Percentiles rank a stretch among this genome's conserved stretches.
These are phyloP conservation scores for Pyricularia pennisetigena DNA, from an alignment of 2,329 filamentous ascomycete genomes.

Conservation along the genomic window DNA sequence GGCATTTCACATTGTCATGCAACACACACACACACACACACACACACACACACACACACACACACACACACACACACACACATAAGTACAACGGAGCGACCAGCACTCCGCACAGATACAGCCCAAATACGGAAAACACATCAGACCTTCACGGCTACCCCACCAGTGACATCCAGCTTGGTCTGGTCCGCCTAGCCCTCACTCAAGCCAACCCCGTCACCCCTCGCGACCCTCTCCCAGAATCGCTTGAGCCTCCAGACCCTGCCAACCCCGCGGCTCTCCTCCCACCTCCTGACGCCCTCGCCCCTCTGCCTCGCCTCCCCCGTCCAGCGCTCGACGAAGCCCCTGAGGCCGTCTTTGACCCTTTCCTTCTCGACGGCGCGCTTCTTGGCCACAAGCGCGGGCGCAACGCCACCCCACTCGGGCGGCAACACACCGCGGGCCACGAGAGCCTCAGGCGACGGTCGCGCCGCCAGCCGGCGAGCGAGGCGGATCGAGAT, in stretches of 20 bases:
- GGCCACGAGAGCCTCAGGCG: constrained; percentile 48
- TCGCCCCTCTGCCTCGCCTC: constrained; percentile 41
- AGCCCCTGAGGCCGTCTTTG: constrained; percentile 55
- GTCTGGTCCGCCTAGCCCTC: not conserved
- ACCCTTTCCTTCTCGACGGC: constrained; percentile 57
- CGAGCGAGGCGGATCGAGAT: constrained; percentile 56
- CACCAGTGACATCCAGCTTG: not conserved
- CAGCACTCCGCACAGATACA: not conserved
- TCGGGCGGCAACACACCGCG: constrained; percentile 56
- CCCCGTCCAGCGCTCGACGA: constrained; percentile 50
- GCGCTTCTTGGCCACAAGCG: constrained; percentile 50
- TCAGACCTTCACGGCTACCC: not conserved
- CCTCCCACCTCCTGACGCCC: constrained; percentile 34
- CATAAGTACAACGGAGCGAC: not conserved
- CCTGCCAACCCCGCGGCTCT: constrained; percentile 40
- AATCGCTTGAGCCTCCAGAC: constrained; percentile 55
- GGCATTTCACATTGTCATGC: not conserved
- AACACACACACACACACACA: not conserved
- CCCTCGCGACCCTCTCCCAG: constrained; percentile 51
- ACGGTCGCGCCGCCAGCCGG: constrained; percentile 49
- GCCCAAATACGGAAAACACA: not conserved
- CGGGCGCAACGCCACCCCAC: constrained; percentile 41
- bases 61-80: not conserved
- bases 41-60: not conserved
- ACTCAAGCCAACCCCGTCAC: constrained; percentile 16